Evolutionary conservation across 306 rosid species (phyloP), one percentile per base, ranked within the genome.

Genomic region (Lotus japonicus): DNA sequence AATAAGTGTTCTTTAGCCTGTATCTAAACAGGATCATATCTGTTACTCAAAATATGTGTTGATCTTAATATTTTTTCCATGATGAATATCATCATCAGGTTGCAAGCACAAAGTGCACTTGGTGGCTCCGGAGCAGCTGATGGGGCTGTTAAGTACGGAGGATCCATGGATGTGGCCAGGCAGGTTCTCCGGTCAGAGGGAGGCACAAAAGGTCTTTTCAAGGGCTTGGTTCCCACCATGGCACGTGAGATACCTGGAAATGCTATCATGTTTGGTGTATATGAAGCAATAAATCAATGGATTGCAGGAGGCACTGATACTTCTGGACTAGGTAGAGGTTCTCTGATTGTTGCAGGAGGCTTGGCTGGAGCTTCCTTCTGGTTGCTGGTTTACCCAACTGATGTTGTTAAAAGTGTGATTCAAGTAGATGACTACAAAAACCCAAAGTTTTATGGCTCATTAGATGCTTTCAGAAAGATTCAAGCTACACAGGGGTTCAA

Each of bases 241-340:
- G 97, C 81, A 5, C 90, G 99, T 6, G 99, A 94, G 75, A 60
- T 94, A 56, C 99, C 99, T 0, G 99, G 99, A 78, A 94, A 90
- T 60, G 99, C 97, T 12, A 81, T 75, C 21, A 86, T 94, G 36
- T 31, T 31, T 31, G 36, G 36, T 31, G 36, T 31, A 31, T 31
- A 31, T 6, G 36, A 31, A 31, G 36, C 36, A 31, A 0, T 31
- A 31, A 31, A 31, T 7, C 36, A 31, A 31, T 1, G 7, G 36
- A 5, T 31, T 0, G 36, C 36, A 5, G 36, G 36, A 31, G 36
- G 36, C 36, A 31, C 36, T 5, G 36, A 31, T 31, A 31, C 36
- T 5, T 31, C 36, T 5, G 36, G 7, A 31, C 36, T 31, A 5
- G 36, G 36, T 5, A 31, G 36, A 31, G 36, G 36, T 31, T 31